Base-by-base conservation (phyloP, 2,329 filamentous ascomycete species). In the Beauveria varroae region DNA sequence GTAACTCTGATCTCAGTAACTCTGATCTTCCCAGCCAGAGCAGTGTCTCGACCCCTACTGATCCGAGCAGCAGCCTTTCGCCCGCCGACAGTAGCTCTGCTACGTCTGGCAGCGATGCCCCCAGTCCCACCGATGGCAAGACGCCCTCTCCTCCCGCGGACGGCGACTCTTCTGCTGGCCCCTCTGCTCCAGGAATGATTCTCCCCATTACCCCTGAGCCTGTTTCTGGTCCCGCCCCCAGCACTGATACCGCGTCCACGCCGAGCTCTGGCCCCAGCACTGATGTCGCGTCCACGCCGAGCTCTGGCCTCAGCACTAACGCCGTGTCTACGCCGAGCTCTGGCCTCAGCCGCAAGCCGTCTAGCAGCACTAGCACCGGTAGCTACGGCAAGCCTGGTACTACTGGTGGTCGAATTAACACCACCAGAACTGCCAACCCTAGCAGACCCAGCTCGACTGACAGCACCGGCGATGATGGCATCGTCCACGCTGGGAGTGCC, bases 401-500 rank as follows among this genome's bases (percentile, higher is more conserved):
- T 12, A 41, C 40, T 28, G 26, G 26, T 28, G 5, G 5, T 24
- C 12, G 18, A 16, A 20, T 20, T 14, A 47, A 22, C 28, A 30
- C 44, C 16, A 5, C 24, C 9, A 6, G 14, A 16, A 24, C 6
- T 8, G 8, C 26, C 10, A 41, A 55, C 12, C 14, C 43, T 22
- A 57, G 50, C 46, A 59, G 58, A 16, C 57, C 63, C 49, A 43
- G 51, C 22, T 52, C 34, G 61, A n/a, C 46, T 43, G 30, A 34
- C 52, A 1, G 53, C 12, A 16, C 44, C 50, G 16, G 44, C 47
- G 26, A 16, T 55, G 57, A 63, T 47, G 14, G 5, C 12, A 60
- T 65, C 1, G 62, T 64, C 9, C 47, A 57, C 43, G 65, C 62
- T 26, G 62, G 62, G 3, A 67, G 63, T 41, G 59, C 67, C 26